Base-by-base conservation (phyloP, 1,284 basidiomycete species). In the Cerrena zonata region DNA sequence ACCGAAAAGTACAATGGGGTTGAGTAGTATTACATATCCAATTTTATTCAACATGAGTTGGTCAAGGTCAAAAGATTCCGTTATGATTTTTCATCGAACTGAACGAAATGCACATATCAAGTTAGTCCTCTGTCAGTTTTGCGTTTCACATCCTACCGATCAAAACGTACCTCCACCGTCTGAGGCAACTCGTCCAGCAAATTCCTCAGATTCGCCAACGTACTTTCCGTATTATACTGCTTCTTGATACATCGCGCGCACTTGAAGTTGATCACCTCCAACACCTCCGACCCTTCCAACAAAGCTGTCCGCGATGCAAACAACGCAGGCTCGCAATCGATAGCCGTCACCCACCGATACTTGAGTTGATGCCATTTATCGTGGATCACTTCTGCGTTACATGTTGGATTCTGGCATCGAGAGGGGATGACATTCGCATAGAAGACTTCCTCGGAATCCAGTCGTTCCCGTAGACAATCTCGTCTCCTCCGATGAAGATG, bases 401-500 rank as follows among this genome's bases (percentile, higher is more conserved):
- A 40, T 22, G 21, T 22, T 24, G 30, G 37, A 21, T 41, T 40
- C 43, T 51, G 52, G 51, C 53, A 56, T 45, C 40, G 48, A 4
- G 47, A 51, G 11, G 45, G 49, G 2, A 38, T 25, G 34, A 52
- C 38, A 45, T 58, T 61, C 34, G 55, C 60, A 47, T 54, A 56
- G 55, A 61, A 63, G 12, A 36, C 19, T 13, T 22, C 45, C 19
- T 23, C 40, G 39, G 61, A 54, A 53, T 63, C 57, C 23, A 63
- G 52, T 18, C 50, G 48, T 3, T 37, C 51, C 11, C 54, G 47
- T 19, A 65, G 42, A 13, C 24, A n/a, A 13, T 62, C 57, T 23
- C 57, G 50, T 24, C 63, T 46, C 11, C 23, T 44, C 7, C 54
- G 58, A 36, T 64, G 61, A 22, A 65, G 56, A n/a, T 51, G 44